Evolutionary conservation across 2,329 filamentous ascomycete genomes (phyloP).

Genomic region (Xylaria sp.): DNA sequence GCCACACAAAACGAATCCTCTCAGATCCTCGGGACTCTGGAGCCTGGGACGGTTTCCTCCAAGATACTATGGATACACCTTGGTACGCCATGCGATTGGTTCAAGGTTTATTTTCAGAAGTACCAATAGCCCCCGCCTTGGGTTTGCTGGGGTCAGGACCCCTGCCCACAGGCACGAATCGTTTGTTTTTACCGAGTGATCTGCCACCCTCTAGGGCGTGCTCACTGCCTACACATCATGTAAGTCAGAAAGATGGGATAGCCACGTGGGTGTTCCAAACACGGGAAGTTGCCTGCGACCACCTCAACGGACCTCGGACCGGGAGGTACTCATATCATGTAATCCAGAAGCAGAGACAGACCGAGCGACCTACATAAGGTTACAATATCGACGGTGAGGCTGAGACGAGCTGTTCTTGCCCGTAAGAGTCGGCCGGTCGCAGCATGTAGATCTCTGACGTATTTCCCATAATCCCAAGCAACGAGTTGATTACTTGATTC

Average conservation of each 20-base stretch:
- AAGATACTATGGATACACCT: not conserved
- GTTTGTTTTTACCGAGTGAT: constrained; percentile 18
- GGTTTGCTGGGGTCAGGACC: constrained; percentile 12
- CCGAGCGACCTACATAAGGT: constrained; percentile 22
- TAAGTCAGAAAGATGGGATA: not conserved
- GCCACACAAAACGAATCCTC: constrained; percentile 1
- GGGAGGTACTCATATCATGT: constrained; percentile 15
- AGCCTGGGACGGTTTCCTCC: constrained; percentile 17
- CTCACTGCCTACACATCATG: not conserved
- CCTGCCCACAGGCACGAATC: constrained; percentile 18
- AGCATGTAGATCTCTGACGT: constrained; percentile 12
- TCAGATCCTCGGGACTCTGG: constrained; percentile 12
- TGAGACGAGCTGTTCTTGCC: constrained; percentile 9
- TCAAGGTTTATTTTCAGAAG: constrained; percentile 16
- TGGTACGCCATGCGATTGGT: constrained; percentile 24
- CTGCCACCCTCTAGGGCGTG: constrained; percentile 15
- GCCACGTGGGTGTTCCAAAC: constrained; percentile 33
- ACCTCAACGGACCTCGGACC: constrained; percentile 9
- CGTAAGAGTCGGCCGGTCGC: constrained; percentile 4
- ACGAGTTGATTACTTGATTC: not conserved
- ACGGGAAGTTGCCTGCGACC: constrained; percentile 12
- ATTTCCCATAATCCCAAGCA: not conserved
- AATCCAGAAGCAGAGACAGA: constrained; percentile 18
- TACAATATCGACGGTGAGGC: constrained; percentile 35
- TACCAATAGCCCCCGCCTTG: not conserved